Percentiles rank a stretch among this genome's conserved stretches.
phyloP scores from a whole-genome alignment of 2,329 filamentous ascomycete species.

The Botryotinia calthae region DNA sequence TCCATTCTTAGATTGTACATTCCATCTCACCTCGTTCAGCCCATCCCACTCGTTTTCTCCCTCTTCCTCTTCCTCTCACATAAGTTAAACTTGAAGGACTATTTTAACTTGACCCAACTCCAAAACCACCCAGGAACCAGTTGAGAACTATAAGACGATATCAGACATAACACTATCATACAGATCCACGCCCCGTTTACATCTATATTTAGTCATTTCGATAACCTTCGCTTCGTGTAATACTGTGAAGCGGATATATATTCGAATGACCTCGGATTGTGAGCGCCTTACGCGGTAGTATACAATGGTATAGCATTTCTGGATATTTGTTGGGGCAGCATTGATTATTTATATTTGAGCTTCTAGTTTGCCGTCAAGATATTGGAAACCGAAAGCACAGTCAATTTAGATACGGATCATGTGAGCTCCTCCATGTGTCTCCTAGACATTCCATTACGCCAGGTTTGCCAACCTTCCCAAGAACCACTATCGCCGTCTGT shows the following conservation, averaged over 20 bases:
- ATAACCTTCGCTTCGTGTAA: neutral
- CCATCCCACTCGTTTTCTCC: neutral
- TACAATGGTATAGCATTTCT: neutral
- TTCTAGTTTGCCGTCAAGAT: neutral
- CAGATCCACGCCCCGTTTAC: neutral
- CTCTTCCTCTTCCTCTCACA: neutral
- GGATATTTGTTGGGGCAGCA: neutral
- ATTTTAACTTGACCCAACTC: neutral
- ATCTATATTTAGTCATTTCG: neutral
- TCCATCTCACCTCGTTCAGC: neutral
- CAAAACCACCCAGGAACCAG: neutral
- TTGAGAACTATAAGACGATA: neutral
- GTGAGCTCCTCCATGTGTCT: neutral
- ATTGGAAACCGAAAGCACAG: neutral
- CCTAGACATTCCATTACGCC: slow-evolving; percentile 10
- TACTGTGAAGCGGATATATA: neutral
- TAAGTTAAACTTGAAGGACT: neutral
- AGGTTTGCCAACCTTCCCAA: neutral
- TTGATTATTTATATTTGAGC: neutral
- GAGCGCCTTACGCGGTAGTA: neutral
- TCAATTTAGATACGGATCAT: neutral
- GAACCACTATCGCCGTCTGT: slow-evolving; percentile 5
- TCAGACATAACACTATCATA: neutral
- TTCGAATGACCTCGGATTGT: neutral
- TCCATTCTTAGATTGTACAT: neutral